Percentiles rank a stretch among this genome's conserved stretches.
Conservation (phyloP, 2,329 filamentous ascomycete genomes). For the Xylariales sp. region DNA sequence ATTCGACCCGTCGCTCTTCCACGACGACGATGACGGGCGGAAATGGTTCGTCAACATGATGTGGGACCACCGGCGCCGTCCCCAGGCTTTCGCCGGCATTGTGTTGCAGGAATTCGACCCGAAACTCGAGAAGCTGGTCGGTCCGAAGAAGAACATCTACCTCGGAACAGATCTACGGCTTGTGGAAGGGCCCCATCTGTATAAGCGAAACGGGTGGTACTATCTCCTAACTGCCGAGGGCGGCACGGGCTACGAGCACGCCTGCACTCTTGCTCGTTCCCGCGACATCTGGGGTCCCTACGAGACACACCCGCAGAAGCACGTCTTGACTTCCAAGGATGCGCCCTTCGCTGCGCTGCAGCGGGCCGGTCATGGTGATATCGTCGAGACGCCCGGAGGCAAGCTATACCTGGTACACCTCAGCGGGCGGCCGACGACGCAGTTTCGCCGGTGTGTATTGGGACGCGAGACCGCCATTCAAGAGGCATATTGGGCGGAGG, state of each 20-base stretch:
- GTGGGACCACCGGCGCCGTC: constrained; percentile 47
- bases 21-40: constrained; percentile 49
- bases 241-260: constrained; percentile 57
- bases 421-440: constrained; percentile 44
- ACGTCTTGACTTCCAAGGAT: constrained; percentile 51
- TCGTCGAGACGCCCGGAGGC: constrained; percentile 50
- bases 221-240: constrained; percentile 57
- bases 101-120: constrained; percentile 54
- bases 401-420: constrained; percentile 51
- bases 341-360: constrained; percentile 45
- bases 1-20: constrained; percentile 58
- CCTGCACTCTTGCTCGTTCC: constrained; percentile 53
- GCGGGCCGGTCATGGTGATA: constrained; percentile 48
- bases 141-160: constrained; percentile 51
- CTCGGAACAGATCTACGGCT: constrained; percentile 48
- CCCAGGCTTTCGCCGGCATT: constrained; percentile 50
- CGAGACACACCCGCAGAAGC: constrained; percentile 52
- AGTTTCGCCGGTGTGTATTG: constrained; percentile 47
- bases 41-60: constrained; percentile 57
- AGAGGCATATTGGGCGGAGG: constrained; percentile 52
- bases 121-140: constrained; percentile 43
- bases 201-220: constrained; percentile 54
- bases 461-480: constrained; percentile 55
- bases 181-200: constrained; percentile 55
- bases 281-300: constrained; percentile 56